Percentiles rank a stretch among this genome's conserved stretches.
Evolutionary conservation across 306 rosid species (phyloP).

Genomic region (Spatholobus suberectus): DNA sequence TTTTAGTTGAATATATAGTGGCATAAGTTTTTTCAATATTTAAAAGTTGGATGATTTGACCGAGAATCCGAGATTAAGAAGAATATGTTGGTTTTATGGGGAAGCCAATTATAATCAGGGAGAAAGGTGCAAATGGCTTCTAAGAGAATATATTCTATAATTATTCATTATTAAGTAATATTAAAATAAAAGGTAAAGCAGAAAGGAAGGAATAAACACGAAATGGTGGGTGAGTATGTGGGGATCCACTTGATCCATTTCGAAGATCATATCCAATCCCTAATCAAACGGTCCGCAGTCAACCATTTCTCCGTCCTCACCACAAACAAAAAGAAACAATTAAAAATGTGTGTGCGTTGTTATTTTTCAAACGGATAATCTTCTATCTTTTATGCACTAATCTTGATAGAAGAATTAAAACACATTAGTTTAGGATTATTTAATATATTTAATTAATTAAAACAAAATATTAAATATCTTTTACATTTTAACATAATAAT

Average conservation of each 20-base stretch:
- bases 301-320: slow-evolving; percentile 3
- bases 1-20: neutral
- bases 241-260: slow-evolving; percentile 38
- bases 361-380: slow-evolving; percentile 45
- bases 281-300: slow-evolving; percentile 29
- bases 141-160: slow-evolving; percentile 30
- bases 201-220: slow-evolving; percentile 35
- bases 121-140: neutral
- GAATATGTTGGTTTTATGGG: neutral
- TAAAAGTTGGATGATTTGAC: neutral
- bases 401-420: neutral
- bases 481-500: too few species aligned
- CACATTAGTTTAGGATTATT: neutral
- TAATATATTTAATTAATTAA: neutral
- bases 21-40: neutral
- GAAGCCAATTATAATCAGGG: neutral
- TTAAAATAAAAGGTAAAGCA: neutral
- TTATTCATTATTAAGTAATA: neutral
- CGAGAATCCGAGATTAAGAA: too few species aligned
- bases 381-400: slow-evolving; percentile 19
- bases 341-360: neutral
- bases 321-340: neutral
- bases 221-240: slow-evolving; percentile 35
- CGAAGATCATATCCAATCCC: neutral
- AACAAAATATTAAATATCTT: neutral